Conservation (phyloP, 371 early-diverging fungal species). For the Vavraia culicis region DNA sequence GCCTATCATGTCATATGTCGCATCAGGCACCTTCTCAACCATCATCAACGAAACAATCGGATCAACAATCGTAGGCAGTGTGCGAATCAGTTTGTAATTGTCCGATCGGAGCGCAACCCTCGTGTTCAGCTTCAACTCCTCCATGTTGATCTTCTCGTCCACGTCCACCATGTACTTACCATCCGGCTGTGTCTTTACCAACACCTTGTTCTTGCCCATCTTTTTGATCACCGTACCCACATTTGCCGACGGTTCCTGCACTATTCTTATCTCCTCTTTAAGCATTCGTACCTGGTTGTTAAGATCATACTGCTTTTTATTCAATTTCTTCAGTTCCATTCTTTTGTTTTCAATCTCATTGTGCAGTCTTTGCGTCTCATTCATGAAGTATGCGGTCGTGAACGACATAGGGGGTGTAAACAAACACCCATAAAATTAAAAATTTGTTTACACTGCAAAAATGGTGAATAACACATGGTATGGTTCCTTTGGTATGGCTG, state of each 20-base stretch:
- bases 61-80: conserved; percentile 75
- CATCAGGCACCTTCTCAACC: conserved; percentile 97
- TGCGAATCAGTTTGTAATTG: conserved; percentile 59
- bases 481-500: too few species aligned
- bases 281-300: conserved; percentile 75
- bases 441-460: too few species aligned
- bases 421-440: too few species aligned
- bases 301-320: conserved; percentile 82
- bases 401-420: too few species aligned
- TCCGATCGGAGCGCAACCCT: conserved; percentile 86
- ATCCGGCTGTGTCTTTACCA: conserved; percentile 92
- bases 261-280: conserved; percentile 77
- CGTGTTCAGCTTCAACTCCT: conserved; percentile 67
- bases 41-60: conserved; percentile 90
- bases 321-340: conserved; percentile 77
- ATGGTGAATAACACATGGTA: too few species aligned
- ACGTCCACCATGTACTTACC: conserved; percentile 94
- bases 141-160: conserved; percentile 56
- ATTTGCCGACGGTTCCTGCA: conserved; percentile 85
- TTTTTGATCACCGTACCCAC: conserved; percentile 93
- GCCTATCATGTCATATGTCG: conserved; percentile 96
- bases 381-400: too few species aligned
- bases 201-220: conserved; percentile 91
- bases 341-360: conserved; percentile 34
- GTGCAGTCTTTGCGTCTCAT: too few species aligned